Conservation (phyloP, 768 basidiomycete species). For the Psilocybe cubensis region DNA sequence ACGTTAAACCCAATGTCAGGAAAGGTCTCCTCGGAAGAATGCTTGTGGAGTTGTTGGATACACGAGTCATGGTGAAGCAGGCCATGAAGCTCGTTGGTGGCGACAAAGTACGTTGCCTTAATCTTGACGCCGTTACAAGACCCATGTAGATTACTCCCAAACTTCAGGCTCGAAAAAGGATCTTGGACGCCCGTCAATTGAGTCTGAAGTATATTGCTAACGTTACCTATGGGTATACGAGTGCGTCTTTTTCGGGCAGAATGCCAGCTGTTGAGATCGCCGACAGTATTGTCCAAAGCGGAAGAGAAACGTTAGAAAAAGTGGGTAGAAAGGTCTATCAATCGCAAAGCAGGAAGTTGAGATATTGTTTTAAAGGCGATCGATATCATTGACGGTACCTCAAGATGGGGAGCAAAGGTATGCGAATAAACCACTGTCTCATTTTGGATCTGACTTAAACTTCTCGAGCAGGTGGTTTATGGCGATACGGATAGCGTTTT, state of each 20-base stretch:
- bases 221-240: constrained; percentile 95
- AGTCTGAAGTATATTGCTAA: constrained; percentile 94
- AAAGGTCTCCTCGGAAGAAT: constrained; percentile 88
- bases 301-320: constrained; percentile 94
- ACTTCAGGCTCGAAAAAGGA: constrained; percentile 65
- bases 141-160: constrained; percentile 1
- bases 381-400: constrained; percentile 69
- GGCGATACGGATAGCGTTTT: constrained; percentile 98
- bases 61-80: constrained; percentile 97
- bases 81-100: constrained; percentile 83
- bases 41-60: constrained; percentile 91
- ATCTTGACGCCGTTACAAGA: neutral
- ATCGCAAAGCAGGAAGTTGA: neutral
- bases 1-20: constrained; percentile 83
- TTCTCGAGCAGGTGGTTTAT: constrained; percentile 71
- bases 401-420: constrained; percentile 84
- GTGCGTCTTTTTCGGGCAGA: constrained; percentile 91
- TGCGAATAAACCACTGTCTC: constrained; percentile 30
- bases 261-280: constrained; percentile 99
- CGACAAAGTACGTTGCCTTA: constrained; percentile 62
- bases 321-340: constrained; percentile 37
- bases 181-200: constrained; percentile 91
- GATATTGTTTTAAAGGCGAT: constrained; percentile 65
- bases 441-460: neutral
- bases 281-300: constrained; percentile 96